These are phyloP conservation scores for Quercus agrifolia DNA, from an alignment of 306 rosid genomes.

Conservation along the genomic window DNA sequence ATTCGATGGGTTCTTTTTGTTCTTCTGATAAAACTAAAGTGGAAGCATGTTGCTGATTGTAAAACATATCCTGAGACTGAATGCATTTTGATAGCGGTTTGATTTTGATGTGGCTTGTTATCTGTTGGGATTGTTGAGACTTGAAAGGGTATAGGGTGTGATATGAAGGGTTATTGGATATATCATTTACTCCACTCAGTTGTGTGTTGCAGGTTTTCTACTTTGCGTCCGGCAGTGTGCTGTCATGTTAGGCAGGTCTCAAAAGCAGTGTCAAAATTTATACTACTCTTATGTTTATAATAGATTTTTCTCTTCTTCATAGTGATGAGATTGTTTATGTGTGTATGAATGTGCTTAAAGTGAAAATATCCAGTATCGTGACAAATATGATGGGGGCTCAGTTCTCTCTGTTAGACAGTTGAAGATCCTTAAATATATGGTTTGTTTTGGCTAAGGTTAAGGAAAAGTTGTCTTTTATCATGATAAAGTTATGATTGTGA, in stretches of 20 bases:
- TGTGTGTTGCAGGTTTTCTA: background rate
- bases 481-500: slow-evolving; percentile 11
- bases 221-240: slow-evolving; percentile 1
- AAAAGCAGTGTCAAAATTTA: background rate
- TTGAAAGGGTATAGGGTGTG: background rate
- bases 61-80: background rate
- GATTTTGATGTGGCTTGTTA: background rate
- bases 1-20: background rate
- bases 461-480: background rate
- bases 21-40: background rate
- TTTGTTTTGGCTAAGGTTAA: slow-evolving; percentile 5
- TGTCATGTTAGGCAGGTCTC: background rate
- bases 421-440: slow-evolving; percentile 2
- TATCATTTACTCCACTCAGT: background rate
- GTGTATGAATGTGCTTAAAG: background rate
- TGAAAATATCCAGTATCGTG: slow-evolving; percentile 10
- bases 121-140: background rate
- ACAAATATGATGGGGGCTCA: background rate
- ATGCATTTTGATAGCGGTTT: background rate
- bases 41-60: background rate
- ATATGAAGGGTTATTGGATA: background rate
- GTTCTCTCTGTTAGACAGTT: slow-evolving; percentile 18
- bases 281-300: background rate
- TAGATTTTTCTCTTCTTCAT: slow-evolving; percentile 16
- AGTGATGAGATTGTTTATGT: background rate